These are phyloP conservation scores for Urtica urens DNA, from an alignment of 306 rosid species.

Conservation along the genomic window DNA sequence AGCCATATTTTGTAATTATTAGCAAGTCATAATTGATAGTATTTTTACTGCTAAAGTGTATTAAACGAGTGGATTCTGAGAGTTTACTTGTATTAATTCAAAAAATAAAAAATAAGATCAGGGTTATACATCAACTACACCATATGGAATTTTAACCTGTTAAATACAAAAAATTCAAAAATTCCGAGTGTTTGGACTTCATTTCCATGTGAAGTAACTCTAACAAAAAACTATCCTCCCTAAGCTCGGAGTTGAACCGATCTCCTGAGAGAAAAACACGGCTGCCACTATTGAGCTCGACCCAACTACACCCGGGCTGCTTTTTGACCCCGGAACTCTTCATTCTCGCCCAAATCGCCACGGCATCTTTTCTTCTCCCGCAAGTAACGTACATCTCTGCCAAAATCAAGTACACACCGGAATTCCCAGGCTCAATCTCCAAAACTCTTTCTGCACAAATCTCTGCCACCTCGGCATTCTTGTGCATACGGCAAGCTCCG, in stretches of 20 bases:
- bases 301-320: conserved; percentile 57
- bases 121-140: too few species aligned
- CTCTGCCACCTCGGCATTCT: conserved; percentile 28
- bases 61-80: too few species aligned
- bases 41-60: too few species aligned
- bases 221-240: conserved; percentile 16
- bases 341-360: conserved; percentile 29
- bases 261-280: conserved; percentile 42
- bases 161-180: too few species aligned
- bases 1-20: too few species aligned
- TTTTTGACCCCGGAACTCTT: conserved; percentile 41
- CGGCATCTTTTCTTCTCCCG: conserved; percentile 32
- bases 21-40: too few species aligned
- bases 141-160: too few species aligned
- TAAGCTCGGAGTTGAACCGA: conserved; percentile 26
- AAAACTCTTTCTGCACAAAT: conserved; percentile 34
- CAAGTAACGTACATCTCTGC: conserved; percentile 26
- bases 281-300: conserved; percentile 24
- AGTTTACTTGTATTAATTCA: too few species aligned
- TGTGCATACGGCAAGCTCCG: conserved; percentile 46
- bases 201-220: conserved; percentile 25
- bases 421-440: conserved; percentile 34
- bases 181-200: too few species aligned
- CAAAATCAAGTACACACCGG: conserved; percentile 43
- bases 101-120: too few species aligned